Base-by-base conservation (phyloP, 768 basidiomycete genomes). In the Gloeophyllum trabeum region DNA sequence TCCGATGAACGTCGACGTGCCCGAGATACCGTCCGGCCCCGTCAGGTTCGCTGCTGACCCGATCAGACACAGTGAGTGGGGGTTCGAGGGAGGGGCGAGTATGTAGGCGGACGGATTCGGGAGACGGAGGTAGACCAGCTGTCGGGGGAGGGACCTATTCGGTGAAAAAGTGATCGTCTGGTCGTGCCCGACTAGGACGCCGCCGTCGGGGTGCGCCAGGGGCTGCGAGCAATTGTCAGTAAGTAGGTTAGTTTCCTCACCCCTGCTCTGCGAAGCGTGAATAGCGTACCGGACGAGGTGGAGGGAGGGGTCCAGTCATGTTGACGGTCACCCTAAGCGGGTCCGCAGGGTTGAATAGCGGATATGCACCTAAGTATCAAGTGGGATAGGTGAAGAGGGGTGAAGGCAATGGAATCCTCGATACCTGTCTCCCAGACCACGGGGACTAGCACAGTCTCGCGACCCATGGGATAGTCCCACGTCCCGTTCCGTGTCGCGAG, bases 401-500 rank as follows among this genome's bases (percentile, higher is more conserved):
- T 16, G 16, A 32, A 32, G 10, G 10, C 10, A n/a, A n/a, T n/a
- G n/a, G n/a, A n/a, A n/a, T n/a, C n/a, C n/a, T n/a, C 28, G 10
- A 6, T 51, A 24, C 48, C 47, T 18, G 47, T 49, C 18, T 41
- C 18, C 61, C 60, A 64, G 3, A 54, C 57, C 3, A 57, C 54
- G 14, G 60, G 60, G 14, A 55, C 53, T 23, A 65, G 44, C 21
- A 64, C 58, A 3, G 63, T 63, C 45, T 66, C 64, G 19, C 64
- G 47, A 4, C 62, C 64, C 55, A 60, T 56, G 50, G 56, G 40
- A 14, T 35, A 40, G 13, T 42, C 16, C 18, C n/a, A 40, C 12
- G 35, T 28, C 3, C 36, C 41, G 32, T 40, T 40, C 5, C 43
- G n/a, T 38, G 54, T 52, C n/a, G 47, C 54, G 12, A 60, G 48